Conservation (phyloP, 495 filamentous ascomycete genomes). For the Daldinia decipiens region DNA sequence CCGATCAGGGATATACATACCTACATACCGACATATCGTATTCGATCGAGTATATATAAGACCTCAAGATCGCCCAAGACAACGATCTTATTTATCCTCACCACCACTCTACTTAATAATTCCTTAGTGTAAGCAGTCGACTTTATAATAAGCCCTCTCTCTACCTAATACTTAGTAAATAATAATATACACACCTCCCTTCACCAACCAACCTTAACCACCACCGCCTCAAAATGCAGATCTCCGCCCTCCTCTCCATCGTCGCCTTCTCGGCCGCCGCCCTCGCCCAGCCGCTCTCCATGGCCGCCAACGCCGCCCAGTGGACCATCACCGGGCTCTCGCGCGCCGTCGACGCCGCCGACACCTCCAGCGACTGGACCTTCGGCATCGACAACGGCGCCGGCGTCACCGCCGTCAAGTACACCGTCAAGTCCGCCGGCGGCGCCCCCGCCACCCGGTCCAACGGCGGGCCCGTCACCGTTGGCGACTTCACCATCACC, state of each 20-base stretch:
- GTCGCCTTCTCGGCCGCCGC: conserved; percentile 52
- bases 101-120: conserved; percentile 2
- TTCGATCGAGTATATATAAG: conserved; percentile 2
- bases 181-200: not conserved
- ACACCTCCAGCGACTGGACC: conserved; percentile 60
- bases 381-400: conserved; percentile 58
- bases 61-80: not conserved
- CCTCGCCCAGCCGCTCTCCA: conserved; percentile 56
- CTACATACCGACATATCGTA: not conserved
- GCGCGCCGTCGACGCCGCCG: conserved; percentile 58
- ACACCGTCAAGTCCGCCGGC: conserved; percentile 53
- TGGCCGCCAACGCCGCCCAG: conserved; percentile 52
- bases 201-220: not conserved
- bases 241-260: conserved; percentile 55
- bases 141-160: not conserved
- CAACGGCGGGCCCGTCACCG: conserved; percentile 52
- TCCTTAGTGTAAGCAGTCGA: not conserved
- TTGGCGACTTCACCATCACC: conserved; percentile 62
- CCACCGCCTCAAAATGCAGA: conserved; percentile 56
- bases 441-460: conserved; percentile 52
- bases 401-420: conserved; percentile 46
- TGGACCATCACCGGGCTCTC: conserved; percentile 62
- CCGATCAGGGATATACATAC: not conserved
- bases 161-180: conserved; percentile 3
- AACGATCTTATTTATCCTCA: not conserved